Conservation (phyloP, 1,284 basidiomycete species). For the Cronartium quercuum region DNA sequence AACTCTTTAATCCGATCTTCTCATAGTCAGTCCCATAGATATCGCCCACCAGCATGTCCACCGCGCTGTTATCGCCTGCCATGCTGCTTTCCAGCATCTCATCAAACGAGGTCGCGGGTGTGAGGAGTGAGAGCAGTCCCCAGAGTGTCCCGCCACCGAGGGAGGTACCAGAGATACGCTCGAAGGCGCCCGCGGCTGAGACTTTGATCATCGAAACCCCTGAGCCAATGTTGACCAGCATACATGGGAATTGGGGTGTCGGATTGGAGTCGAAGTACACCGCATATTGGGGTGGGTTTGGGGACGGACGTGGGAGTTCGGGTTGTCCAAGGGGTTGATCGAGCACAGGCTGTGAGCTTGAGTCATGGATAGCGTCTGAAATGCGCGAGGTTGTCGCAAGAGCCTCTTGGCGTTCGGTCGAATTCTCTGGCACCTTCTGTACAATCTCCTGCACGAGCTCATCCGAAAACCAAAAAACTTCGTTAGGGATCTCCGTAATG, state of each 20-base stretch:
- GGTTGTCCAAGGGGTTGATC: constrained; percentile 39
- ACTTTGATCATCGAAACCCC: constrained; percentile 97
- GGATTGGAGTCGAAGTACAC: constrained; percentile 77
- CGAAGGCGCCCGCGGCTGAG: constrained; percentile 87
- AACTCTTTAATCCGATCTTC: constrained; percentile 90
- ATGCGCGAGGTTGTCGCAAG: constrained; percentile 26
- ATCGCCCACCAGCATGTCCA: constrained; percentile 99
- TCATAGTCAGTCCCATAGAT: constrained; percentile 94
- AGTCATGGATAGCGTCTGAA: constrained; percentile 36
- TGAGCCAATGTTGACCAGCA: constrained; percentile 96
- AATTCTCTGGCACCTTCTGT: constrained; percentile 53
- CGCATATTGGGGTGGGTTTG: constrained; percentile 80
- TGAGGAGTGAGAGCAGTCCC: constrained; percentile 89
- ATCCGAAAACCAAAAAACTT: constrained; percentile 98
- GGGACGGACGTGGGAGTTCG: constrained; percentile 75
- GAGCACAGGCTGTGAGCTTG: constrained; percentile 17
- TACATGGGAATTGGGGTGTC: constrained; percentile 72
- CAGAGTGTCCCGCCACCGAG: constrained; percentile 98
- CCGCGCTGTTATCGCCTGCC: constrained; percentile 81
- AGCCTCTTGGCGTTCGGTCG: constrained; percentile 1
- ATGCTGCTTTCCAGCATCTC: constrained; percentile 95
- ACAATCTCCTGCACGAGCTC: constrained; percentile 82
- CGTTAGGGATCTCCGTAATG: constrained; percentile 90
- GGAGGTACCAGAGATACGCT: constrained; percentile 94
- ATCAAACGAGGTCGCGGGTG: constrained; percentile 92